phyloP scores from a whole-genome alignment of 345 rosid genomes.

The Trapa incisa region DNA sequence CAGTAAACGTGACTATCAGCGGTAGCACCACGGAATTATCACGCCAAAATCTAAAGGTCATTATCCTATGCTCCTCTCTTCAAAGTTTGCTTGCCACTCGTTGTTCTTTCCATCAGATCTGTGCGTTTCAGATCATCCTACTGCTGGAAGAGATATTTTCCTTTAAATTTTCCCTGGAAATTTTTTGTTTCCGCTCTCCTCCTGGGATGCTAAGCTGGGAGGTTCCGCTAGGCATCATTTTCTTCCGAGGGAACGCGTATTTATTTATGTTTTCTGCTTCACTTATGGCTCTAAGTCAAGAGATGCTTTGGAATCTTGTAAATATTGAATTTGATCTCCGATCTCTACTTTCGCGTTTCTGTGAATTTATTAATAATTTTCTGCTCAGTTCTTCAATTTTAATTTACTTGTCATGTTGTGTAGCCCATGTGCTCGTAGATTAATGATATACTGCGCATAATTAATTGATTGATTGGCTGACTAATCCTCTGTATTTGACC shows the following conservation, averaged over 20 bases:
- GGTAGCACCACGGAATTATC: neutral
- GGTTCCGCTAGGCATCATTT: constrained; percentile 3
- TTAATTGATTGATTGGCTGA: neutral
- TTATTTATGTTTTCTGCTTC: neutral
- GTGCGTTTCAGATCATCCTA: neutral
- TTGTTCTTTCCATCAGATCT: constrained; percentile 3
- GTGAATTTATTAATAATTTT: neutral
- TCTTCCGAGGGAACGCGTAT: neutral
- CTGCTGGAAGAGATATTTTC: constrained; percentile 1
- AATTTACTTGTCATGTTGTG: too few relatives aligned
- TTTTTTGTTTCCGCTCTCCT: neutral
- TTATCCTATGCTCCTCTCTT: too few relatives aligned
- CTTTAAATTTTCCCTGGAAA: neutral
- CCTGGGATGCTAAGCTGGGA: neutral
- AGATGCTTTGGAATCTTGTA: too few relatives aligned
- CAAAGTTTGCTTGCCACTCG: too few relatives aligned
- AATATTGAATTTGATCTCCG: too few relatives aligned
- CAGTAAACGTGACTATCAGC: too few relatives aligned
- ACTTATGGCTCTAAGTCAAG: too few relatives aligned
- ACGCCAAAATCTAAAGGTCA: neutral
- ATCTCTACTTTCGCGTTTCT: neutral
- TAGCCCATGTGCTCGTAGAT: too few relatives aligned
- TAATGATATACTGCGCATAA: neutral
- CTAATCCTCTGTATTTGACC: neutral
- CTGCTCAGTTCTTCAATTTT: too few relatives aligned